Evolutionary conservation across 306 rosid species (phyloP), one percentile per base, ranked within the genome.

Genomic region (Malus sylvestris): DNA sequence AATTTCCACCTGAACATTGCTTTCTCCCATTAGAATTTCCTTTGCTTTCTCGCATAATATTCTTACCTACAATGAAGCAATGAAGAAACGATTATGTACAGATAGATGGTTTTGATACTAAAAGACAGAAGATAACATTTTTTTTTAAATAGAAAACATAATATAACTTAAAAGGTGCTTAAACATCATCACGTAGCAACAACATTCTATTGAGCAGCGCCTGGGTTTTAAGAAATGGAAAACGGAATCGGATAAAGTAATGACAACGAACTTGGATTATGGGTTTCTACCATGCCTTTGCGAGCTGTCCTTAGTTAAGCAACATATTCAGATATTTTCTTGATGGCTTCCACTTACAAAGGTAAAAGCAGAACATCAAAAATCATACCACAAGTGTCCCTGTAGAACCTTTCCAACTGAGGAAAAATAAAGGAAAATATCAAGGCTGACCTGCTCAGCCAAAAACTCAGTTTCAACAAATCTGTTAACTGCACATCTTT

Each of bases 251-350:
- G 38, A 33, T 33, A 33, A 5, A 33, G 38, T 2, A 3, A 33
- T 33, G 38, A 33, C 38, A 5, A 33, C 8, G 38, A 33, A 5
- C 6, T 33, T 7, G 8, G 32, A 74, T 40, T 58, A 15, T 23
- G 64, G 70, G 72, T 58, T 74, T 83, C 62, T 87, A 92, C 99
- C 98, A 27, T 89, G 97, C 72, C 98, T 81, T 87, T 89, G 70
- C 97, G 97, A 19, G 92, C 92, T 85, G 97, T 88, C 78, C 97
- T 89, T 23, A 95, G 93, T 87, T 95, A 97, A 76, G 97, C 90
- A 78, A 95, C 97, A 81, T 91, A 95, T 78, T 95, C 99, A 0
- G 96, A 77, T 32, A 92, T 91, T 84, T 81, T 88, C 85, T 92
- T 95, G 57, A 95, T 92, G 72, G 97, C 89, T 83, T 87, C 97